Evolutionary conservation across 192 early-diverging fungal genomes (phyloP).

Genomic region (Hyaloraphidium curvatum): DNA sequence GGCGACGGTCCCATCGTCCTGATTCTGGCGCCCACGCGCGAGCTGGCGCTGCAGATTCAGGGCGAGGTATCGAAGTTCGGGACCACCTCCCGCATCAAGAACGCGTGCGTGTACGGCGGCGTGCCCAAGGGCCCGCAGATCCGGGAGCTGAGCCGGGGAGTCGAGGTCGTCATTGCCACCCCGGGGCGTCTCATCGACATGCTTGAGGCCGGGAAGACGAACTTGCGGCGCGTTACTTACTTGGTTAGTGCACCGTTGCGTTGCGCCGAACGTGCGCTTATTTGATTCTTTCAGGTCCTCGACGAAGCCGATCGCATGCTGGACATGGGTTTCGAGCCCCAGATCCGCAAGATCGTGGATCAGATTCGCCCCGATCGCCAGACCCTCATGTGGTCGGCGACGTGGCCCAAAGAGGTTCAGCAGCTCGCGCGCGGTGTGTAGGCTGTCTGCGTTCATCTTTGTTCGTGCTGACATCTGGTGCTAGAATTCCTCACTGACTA

Average conservation of each 20-base stretch:
- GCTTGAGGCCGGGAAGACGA: conserved; percentile 71
- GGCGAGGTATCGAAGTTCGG: conserved; percentile 90
- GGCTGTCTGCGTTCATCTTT: too few species aligned
- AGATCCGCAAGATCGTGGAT: conserved; percentile 81
- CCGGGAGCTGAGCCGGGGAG: conserved; percentile 60
- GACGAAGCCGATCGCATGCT: conserved; percentile 90
- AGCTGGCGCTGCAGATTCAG: conserved; percentile 94
- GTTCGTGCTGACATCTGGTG: too few species aligned
- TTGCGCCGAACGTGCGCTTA: too few species aligned
- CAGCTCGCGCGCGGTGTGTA: conserved; percentile 69
- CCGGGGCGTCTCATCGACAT: conserved; percentile 97
- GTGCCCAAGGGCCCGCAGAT: conserved; percentile 80
- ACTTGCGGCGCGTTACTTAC: conserved; percentile 85
- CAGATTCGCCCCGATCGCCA: conserved; percentile 95
- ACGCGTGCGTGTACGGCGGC: conserved; percentile 90
- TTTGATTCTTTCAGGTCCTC: too few species aligned
- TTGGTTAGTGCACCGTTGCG: too few species aligned
- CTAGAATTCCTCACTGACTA: conserved; percentile 81
- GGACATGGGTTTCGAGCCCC: conserved; percentile 95
- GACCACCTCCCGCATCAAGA: conserved; percentile 67
- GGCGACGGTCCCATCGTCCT: conserved; percentile 96
- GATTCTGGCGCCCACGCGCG: conserved; percentile 88
- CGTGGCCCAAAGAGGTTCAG: conserved; percentile 96
- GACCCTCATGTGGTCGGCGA: conserved; percentile 98
- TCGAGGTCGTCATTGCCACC: conserved; percentile 93